phyloP scores from a whole-genome alignment of 768 basidiomycete genomes.

The Amanita exitialis region DNA sequence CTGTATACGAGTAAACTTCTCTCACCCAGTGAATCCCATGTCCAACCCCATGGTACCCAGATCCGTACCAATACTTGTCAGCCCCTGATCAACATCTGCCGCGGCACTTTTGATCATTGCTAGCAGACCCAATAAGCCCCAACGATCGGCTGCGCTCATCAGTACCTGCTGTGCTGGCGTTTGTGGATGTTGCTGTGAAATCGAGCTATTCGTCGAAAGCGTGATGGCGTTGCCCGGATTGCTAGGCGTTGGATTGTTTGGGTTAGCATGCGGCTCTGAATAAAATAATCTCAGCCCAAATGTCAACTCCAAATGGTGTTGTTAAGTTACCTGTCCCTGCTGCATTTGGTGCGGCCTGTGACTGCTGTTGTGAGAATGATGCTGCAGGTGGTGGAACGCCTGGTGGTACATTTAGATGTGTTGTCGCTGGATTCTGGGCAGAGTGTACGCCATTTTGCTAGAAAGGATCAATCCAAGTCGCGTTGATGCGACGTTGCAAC shows the following conservation, averaged over 20 bases:
- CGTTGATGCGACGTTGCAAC: background rate
- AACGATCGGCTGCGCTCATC: slow-evolving; percentile 87
- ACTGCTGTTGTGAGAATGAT: slow-evolving; percentile 16
- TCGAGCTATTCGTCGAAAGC: slow-evolving; percentile 20
- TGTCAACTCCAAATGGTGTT: slow-evolving; percentile 18
- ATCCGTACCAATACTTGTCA: slow-evolving; percentile 85
- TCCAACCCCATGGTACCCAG: slow-evolving; percentile 88
- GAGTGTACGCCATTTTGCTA: slow-evolving; percentile 38
- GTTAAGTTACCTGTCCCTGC: slow-evolving; percentile 9
- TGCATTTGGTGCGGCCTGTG: slow-evolving; percentile 13
- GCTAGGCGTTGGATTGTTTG: slow-evolving; percentile 21
- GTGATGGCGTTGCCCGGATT: slow-evolving; percentile 22
- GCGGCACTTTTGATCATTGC: slow-evolving; percentile 78
- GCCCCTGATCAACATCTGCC: slow-evolving; percentile 66
- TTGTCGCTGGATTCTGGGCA: slow-evolving; percentile 25
- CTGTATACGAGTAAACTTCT: slow-evolving; percentile 12
- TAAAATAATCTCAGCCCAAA: slow-evolving; percentile 25
- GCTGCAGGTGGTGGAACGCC: slow-evolving; percentile 23
- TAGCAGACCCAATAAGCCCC: slow-evolving; percentile 83
- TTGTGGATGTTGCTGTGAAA: slow-evolving; percentile 51
- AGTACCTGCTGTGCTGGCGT: slow-evolving; percentile 92
- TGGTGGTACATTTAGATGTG: slow-evolving; percentile 47
- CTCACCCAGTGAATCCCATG: slow-evolving; percentile 76
- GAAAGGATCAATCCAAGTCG: slow-evolving; percentile 2
- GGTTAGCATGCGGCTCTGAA: slow-evolving; percentile 20